phyloP scores from a whole-genome alignment of 2,329 filamentous ascomycete genomes.

The Neofusicoccum cordaticola region DNA sequence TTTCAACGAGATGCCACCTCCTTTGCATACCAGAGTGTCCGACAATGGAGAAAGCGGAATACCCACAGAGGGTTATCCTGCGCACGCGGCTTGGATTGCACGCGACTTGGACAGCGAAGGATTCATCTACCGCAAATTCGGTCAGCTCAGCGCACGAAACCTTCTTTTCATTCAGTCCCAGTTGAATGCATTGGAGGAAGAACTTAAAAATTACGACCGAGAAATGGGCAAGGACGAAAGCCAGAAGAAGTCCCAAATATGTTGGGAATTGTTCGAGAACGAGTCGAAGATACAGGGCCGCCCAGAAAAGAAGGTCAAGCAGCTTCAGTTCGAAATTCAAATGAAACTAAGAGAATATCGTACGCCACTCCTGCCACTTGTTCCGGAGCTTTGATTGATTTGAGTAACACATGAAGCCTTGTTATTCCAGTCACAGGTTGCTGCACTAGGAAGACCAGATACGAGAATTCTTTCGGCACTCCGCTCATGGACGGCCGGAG shows the following conservation, averaged over 20 bases:
- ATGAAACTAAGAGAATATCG: background rate
- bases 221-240: background rate
- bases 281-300: background rate
- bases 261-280: background rate
- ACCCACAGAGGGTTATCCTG: background rate
- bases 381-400: background rate
- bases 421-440: background rate
- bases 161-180: slow-evolving; percentile 21
- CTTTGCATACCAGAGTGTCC: too few relatives aligned
- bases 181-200: background rate
- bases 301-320: background rate
- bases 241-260: background rate
- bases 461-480: background rate
- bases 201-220: background rate
- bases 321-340: background rate
- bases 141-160: slow-evolving; percentile 20
- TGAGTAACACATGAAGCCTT: background rate
- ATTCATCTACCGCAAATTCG: slow-evolving; percentile 24
- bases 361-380: background rate
- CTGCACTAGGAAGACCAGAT: background rate
- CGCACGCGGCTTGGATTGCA: background rate
- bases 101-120: slow-evolving; percentile 19
- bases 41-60: background rate
- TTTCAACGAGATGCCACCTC: too few relatives aligned
- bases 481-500: background rate